A percentile compares a stretch with the other conserved stretches of the same genome.
These are phyloP conservation scores for Chytriomyces sp. DNA, from an alignment of 192 early-diverging fungal genomes.

Conservation along the genomic window DNA sequence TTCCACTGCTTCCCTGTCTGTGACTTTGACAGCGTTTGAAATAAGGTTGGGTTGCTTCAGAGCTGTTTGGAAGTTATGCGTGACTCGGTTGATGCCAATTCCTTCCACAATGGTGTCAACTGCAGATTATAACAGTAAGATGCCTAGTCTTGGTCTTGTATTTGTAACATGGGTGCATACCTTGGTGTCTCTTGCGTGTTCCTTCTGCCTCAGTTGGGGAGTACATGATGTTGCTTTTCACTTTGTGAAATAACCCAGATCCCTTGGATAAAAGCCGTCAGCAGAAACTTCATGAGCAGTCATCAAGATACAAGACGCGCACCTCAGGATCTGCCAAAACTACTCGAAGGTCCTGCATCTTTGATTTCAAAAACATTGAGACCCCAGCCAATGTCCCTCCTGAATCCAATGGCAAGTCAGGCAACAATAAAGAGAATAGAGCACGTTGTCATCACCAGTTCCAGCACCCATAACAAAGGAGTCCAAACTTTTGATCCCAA, in stretches of 20 bases:
- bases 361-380: constrained; percentile 78
- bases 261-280: constrained; percentile 56
- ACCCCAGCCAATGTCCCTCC: constrained; percentile 94
- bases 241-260: constrained; percentile 88
- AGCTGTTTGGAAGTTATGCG: constrained; percentile 78
- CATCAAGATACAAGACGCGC: neutral
- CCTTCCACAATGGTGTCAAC: constrained; percentile 98
- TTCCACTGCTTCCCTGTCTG: constrained; percentile 83
- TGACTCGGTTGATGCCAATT: constrained; percentile 92
- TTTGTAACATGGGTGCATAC: neutral
- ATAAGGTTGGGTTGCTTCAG: constrained; percentile 51
- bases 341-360: constrained; percentile 62
- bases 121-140: neutral
- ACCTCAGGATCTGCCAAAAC: constrained; percentile 82
- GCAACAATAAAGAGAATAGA: neutral
- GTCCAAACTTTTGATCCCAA: constrained; percentile 52
- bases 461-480: constrained; percentile 90
- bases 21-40: constrained; percentile 83
- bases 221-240: constrained; percentile 93
- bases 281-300: neutral
- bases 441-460: constrained; percentile 23
- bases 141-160: neutral
- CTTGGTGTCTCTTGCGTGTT: constrained; percentile 84
- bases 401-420: constrained; percentile 54
- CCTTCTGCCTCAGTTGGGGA: constrained; percentile 87